phyloP scores from a whole-genome alignment of 2,329 filamentous ascomycete genomes.

The Fusarium mexicanum region DNA sequence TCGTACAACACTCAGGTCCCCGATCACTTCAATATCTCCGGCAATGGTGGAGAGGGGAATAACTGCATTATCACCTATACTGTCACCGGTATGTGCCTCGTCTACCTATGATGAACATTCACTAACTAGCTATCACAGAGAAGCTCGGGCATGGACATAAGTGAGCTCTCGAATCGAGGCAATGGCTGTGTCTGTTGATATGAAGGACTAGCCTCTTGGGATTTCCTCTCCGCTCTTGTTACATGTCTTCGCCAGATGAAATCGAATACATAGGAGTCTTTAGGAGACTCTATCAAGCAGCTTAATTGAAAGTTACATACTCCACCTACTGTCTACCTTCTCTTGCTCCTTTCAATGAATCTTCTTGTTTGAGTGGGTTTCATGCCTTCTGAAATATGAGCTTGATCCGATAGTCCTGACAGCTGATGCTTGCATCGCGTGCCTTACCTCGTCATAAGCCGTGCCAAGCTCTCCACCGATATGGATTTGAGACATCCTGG shows the following conservation, averaged over 20 bases:
- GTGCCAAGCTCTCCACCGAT: neutral
- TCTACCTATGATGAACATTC: fast-evolving
- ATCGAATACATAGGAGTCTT: fast-evolving
- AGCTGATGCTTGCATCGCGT: neutral
- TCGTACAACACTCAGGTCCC: neutral
- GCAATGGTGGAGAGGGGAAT: neutral
- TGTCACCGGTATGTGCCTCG: neutral
- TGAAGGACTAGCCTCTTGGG: neutral
- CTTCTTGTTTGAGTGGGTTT: neutral
- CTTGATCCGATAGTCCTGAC: fast-evolving
- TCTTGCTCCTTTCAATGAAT: no score
- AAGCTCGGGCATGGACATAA: neutral
- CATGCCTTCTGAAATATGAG: neutral
- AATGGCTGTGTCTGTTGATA: neutral
- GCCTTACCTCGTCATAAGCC: fast-evolving
- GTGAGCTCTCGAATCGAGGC: no score
- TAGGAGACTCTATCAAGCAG: neutral
- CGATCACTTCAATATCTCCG: neutral
- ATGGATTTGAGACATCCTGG: neutral
- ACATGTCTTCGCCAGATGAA: fast-evolving
- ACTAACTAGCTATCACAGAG: neutral
- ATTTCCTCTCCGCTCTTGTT: fast-evolving
- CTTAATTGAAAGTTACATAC: no score
- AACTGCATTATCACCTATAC: neutral
- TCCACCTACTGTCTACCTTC: neutral